These are phyloP conservation scores for Capsicum rhomboideum DNA, from an alignment of 257 asterid genomes.

Conservation along the genomic window DNA sequence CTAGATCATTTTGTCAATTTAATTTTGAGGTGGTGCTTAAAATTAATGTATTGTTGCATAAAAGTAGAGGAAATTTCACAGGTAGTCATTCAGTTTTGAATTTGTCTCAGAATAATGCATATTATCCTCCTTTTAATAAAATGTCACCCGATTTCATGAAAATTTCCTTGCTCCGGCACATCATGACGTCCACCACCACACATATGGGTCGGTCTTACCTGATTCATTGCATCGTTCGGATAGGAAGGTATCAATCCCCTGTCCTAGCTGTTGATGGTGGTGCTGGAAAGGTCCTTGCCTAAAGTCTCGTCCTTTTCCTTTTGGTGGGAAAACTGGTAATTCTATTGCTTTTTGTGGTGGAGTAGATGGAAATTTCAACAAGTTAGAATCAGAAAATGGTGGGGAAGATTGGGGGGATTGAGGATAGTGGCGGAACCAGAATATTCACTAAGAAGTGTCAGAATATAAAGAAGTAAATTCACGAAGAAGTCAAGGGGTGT, in stretches of 20 bases:
- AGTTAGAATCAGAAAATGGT: constrained; percentile 14
- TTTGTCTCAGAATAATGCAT: too few species aligned
- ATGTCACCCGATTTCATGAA: too few species aligned
- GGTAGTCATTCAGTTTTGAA: too few species aligned
- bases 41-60: too few species aligned
- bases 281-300: constrained; percentile 1
- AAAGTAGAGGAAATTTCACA: too few species aligned
- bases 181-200: constrained; percentile 64
- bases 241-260: constrained; percentile 43
- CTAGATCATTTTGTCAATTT: too few species aligned
- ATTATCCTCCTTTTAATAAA: too few species aligned
- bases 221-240: constrained; percentile 16
- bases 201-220: constrained; percentile 32
- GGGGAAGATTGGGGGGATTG: constrained; percentile 4
- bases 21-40: too few species aligned
- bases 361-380: constrained; percentile 24
- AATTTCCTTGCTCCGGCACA: constrained; percentile 36
- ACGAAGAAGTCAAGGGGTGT: too few species aligned
- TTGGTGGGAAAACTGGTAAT: not conserved
- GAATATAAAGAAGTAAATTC: too few species aligned
- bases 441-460: too few species aligned
- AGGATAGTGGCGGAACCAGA: too few species aligned
- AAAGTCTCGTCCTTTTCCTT: not conserved
- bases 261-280: constrained; percentile 26
- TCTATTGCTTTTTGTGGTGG: not conserved